These are phyloP conservation scores for Gynostemma pentaphyllum DNA, from an alignment of 306 rosid species.

Conservation along the genomic window DNA sequence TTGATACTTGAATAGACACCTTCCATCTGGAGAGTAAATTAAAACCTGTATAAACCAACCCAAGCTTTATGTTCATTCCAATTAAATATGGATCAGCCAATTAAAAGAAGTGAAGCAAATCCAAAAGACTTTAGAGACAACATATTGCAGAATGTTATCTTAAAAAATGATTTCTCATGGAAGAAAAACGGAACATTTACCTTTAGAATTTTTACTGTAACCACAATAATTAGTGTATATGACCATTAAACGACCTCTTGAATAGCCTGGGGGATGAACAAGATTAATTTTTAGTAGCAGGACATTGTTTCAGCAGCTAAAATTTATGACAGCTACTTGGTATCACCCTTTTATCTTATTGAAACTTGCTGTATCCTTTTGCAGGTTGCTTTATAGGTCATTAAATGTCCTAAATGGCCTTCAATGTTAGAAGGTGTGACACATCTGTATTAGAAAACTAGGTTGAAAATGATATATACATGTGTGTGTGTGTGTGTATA, in stretches of 20 bases:
- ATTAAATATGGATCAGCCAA: background rate
- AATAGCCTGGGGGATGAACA: no score
- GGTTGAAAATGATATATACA: no score
- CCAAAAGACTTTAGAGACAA: background rate
- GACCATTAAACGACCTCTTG: background rate
- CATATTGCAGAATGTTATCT: background rate
- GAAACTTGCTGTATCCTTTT: no score
- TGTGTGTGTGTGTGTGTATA: no score
- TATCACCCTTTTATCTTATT: no score
- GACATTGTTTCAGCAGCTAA: no score
- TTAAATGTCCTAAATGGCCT: no score
- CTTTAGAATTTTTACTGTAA: background rate
- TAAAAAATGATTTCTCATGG: background rate
- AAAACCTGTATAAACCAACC: conserved; percentile 56
- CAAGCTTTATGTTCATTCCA: conserved; percentile 13
- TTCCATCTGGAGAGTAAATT: conserved; percentile 89
- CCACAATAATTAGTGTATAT: background rate
- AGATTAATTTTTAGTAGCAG: no score
- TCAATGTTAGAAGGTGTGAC: no score
- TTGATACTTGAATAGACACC: conserved; percentile 89
- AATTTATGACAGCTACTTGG: no score
- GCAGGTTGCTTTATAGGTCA: no score
- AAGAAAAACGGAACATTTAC: background rate
- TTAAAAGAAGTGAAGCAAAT: background rate
- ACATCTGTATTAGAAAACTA: no score